These are phyloP conservation scores for Penicillium sp. DNA, from an alignment of 2,329 filamentous ascomycete genomes.

Conservation along the genomic window DNA sequence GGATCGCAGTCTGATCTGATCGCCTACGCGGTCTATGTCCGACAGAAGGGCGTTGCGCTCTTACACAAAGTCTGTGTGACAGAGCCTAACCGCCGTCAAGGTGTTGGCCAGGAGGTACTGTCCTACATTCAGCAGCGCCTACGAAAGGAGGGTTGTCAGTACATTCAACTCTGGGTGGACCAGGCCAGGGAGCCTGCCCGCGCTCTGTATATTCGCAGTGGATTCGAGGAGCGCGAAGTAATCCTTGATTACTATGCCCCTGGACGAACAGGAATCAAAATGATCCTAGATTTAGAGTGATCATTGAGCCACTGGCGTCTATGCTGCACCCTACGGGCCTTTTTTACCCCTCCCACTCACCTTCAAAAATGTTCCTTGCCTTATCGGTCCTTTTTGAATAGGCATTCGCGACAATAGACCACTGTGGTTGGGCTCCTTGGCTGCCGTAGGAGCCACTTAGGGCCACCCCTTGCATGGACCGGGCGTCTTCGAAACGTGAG, in stretches of 20 bases:
- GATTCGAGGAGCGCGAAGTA: conserved; percentile 48
- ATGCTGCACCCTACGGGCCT: conserved; percentile 17
- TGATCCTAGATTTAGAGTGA: conserved; percentile 40
- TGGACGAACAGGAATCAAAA: conserved; percentile 49
- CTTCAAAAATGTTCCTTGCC: conserved; percentile 16
- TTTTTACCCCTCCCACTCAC: conserved; percentile 2
- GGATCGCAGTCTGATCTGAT: conserved; percentile 29
- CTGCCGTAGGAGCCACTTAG: conserved; percentile 14
- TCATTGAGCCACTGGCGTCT: conserved; percentile 26
- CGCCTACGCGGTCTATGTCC: conserved; percentile 51
- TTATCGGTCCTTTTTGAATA: conserved; percentile 22
- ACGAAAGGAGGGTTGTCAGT: conserved; percentile 48
- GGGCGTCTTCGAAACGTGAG: conserved; percentile 34
- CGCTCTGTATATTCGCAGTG: conserved; percentile 46
- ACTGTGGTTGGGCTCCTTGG: conserved; percentile 29
- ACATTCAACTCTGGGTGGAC: conserved; percentile 54
- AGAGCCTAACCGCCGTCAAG: conserved; percentile 46
- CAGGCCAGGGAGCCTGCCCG: conserved; percentile 47
- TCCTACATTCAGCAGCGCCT: conserved; percentile 45
- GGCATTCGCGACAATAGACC: conserved; percentile 19
- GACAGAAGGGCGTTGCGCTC: conserved; percentile 46
- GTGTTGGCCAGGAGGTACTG: conserved; percentile 49
- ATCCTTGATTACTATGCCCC: conserved; percentile 52
- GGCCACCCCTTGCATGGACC: conserved; percentile 36
- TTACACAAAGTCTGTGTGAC: conserved; percentile 55